A percentile compares a stretch with the other conserved stretches of the same genome.
These are phyloP conservation scores for Apiotrichum brassicae DNA, from an alignment of 1,284 basidiomycete species.

Conservation along the genomic window DNA sequence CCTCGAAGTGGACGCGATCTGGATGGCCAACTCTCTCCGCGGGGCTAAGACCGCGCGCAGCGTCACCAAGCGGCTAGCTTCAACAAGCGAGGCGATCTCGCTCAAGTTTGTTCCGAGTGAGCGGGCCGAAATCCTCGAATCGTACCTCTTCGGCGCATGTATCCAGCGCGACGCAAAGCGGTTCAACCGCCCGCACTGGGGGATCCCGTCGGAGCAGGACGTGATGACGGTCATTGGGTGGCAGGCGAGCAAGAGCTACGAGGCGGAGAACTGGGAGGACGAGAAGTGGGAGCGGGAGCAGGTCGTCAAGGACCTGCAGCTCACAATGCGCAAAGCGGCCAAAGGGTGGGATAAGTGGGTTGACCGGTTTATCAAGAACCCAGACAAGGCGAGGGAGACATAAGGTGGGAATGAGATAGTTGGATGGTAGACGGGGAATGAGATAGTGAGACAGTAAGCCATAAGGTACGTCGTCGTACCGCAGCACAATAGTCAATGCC, in stretches of 20 bases:
- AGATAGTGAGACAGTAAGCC: no score
- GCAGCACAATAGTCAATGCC: no score
- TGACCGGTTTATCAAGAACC: constrained; percentile 16
- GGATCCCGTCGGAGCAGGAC: constrained; percentile 5
- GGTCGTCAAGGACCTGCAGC: constrained; percentile 15
- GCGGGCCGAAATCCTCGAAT: constrained; percentile 4
- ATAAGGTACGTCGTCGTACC: no score
- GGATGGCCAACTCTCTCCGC: constrained; percentile 14
- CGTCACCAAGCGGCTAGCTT: constrained; percentile 16
- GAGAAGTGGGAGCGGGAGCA: constrained; percentile 20
- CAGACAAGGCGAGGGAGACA: constrained; percentile 10
- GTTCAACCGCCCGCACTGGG: constrained; percentile 1
- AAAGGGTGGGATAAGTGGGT: constrained; percentile 18
- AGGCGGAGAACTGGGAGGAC: constrained; percentile 20
- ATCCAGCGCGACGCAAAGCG: constrained; percentile 1
- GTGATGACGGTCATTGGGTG: constrained; percentile 18
- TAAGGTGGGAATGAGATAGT: no score
- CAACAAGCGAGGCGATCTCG: constrained; percentile 5
- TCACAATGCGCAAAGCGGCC: constrained; percentile 19
- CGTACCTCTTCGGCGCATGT: constrained; percentile 10
- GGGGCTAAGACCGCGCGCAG: constrained; percentile 20
- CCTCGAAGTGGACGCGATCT: constrained; percentile 19
- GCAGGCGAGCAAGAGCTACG: constrained; percentile 10
- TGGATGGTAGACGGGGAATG: no score
- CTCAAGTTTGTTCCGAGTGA: constrained; percentile 3